These are phyloP conservation scores for Triticum timopheevii DNA, from an alignment of 176 grass and related monocot genomes.

Conservation along the genomic window DNA sequence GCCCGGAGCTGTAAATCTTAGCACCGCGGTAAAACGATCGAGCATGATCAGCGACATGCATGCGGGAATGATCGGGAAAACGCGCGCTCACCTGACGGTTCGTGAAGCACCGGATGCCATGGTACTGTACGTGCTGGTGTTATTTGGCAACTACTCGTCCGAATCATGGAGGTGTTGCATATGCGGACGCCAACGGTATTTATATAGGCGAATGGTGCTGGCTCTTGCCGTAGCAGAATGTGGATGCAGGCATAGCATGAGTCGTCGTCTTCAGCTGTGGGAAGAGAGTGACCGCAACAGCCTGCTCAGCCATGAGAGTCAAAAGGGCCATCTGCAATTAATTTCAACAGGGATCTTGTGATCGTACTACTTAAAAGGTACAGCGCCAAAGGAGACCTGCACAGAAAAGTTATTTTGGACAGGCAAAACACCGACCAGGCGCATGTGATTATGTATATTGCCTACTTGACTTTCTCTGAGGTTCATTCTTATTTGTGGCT, in stretches of 20 bases:
- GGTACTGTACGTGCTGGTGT: neutral
- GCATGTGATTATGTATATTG: neutral
- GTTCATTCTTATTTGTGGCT: neutral
- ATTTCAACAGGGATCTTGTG: conserved; percentile 65
- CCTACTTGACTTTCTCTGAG: neutral
- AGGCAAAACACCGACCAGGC: conserved; percentile 7
- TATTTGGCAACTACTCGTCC: neutral
- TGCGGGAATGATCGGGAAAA: neutral
- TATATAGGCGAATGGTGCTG: conserved; percentile 31
- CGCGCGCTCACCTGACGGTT: conserved; percentile 70
- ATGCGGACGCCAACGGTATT: neutral
- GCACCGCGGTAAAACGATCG: neutral
- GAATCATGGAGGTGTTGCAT: neutral
- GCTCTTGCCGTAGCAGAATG: conserved; percentile 3
- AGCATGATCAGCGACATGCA: neutral
- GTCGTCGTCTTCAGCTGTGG: conserved; percentile 19
- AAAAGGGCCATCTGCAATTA: conserved; percentile 48
- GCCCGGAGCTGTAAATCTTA: too few species aligned
- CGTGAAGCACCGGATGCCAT: conserved; percentile 56
- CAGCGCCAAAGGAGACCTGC: conserved; percentile 1
- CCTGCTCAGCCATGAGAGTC: conserved; percentile 45
- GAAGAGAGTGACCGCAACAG: conserved; percentile 34
- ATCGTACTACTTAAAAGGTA: conserved; percentile 25
- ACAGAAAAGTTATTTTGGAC: neutral
- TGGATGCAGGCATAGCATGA: conserved; percentile 33